Percentiles rank a stretch among this genome's conserved stretches.
These are phyloP conservation scores for Diospyros kaki DNA, from an alignment of 148 eudicot genomes.

Conservation along the genomic window DNA sequence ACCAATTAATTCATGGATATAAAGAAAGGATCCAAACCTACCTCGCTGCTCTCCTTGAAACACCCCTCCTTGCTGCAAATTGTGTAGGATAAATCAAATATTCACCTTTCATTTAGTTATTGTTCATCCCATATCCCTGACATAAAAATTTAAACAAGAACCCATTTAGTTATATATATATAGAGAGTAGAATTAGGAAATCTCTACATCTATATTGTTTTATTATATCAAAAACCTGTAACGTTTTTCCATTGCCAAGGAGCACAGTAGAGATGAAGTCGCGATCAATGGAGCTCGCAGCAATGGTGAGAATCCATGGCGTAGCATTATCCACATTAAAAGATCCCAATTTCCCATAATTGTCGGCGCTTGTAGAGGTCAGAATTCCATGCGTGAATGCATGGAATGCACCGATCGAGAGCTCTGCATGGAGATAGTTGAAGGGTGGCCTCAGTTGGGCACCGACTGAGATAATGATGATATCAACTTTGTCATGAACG, in stretches of 20 bases:
- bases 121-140: no score
- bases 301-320: background rate
- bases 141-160: no score
- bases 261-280: background rate
- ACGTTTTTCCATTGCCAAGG: background rate
- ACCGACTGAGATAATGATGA: background rate
- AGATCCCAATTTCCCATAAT: background rate
- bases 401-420: background rate
- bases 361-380: background rate
- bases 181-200: background rate
- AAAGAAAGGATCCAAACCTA: no score
- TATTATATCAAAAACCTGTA: background rate
- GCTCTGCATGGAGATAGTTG: background rate
- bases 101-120: no score
- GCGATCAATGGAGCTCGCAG: background rate
- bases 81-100: no score
- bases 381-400: background rate
- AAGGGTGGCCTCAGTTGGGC: background rate
- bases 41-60: no score
- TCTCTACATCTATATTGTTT: no score
- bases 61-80: no score
- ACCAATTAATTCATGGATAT: no score
- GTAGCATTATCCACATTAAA: background rate
- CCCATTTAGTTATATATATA: background rate
- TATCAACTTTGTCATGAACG: background rate